Conservation (phyloP, 1,139 yeast species). For the Schwanniomyces etchellsii region DNA sequence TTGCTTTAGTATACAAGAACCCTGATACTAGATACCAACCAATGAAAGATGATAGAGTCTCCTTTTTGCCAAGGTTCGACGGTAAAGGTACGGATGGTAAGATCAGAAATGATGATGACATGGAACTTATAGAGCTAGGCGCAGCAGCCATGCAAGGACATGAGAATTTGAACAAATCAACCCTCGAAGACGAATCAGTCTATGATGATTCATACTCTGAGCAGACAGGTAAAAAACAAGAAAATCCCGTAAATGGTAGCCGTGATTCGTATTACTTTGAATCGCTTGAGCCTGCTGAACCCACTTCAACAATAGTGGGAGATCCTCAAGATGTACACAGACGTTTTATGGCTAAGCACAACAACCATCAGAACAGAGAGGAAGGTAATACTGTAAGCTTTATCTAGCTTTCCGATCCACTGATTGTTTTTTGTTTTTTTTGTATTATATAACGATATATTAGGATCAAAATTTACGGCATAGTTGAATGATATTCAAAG, state of each 20-base stretch:
- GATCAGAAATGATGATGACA: constrained; percentile 47
- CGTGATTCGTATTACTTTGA: constrained; percentile 30
- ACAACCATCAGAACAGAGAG: constrained; percentile 3
- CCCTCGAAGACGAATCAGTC: constrained; percentile 28
- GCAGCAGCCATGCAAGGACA: constrained; percentile 84
- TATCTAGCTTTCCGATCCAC: too few species aligned
- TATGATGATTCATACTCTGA: constrained; percentile 22
- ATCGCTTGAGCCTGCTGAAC: constrained; percentile 37
- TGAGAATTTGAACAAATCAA: constrained; percentile 34
- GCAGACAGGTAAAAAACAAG: constrained; percentile 3
- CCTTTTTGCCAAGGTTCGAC: constrained; percentile 66
- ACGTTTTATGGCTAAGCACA: constrained; percentile 13
- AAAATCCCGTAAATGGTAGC: constrained; percentile 12
- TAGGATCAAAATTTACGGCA: constrained; percentile 1
- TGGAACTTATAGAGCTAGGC: constrained; percentile 84
- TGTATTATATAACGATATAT: constrained; percentile 8
- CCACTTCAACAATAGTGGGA: constrained; percentile 40
- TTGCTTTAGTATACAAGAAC: constrained; percentile 81
- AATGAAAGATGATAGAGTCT: constrained; percentile 93
- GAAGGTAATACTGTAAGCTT: constrained; percentile 15
- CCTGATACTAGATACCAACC: constrained; percentile 97
- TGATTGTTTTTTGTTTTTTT: too few species aligned
- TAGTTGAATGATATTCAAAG: constrained; percentile 2
- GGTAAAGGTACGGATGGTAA: constrained; percentile 31
- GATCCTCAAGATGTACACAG: constrained; percentile 32